These are phyloP conservation scores for Solanum aculeatissimum DNA, from an alignment of 305 asterid genomes.

Conservation along the genomic window DNA sequence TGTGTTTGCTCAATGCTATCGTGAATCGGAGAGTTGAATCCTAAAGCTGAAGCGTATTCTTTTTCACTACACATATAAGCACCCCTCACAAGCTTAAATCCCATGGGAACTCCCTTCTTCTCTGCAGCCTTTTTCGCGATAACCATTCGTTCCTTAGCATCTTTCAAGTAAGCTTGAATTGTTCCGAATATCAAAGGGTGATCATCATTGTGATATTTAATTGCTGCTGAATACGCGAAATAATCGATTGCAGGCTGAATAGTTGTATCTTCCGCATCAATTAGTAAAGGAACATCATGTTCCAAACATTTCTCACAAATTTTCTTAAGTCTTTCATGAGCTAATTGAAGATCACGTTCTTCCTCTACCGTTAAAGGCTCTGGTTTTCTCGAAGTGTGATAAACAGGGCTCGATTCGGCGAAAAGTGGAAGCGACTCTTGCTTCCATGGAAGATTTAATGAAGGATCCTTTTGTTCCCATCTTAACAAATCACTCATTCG, in stretches of 20 bases:
- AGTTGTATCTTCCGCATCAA: conserved; percentile 80
- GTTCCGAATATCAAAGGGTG: conserved; percentile 60
- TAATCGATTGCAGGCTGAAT: conserved; percentile 87
- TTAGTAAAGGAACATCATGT: conserved; percentile 37
- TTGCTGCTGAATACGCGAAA: conserved; percentile 50
- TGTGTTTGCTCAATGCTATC: conserved; percentile 45
- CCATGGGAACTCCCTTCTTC: conserved; percentile 40
- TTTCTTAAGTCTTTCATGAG: conserved; percentile 27
- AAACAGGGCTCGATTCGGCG: conserved; percentile 55
- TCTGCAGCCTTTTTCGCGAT: conserved; percentile 47
- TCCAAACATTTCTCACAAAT: conserved; percentile 38
- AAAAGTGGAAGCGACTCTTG: conserved; percentile 42
- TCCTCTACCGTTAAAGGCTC: conserved; percentile 39
- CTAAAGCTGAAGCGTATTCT: conserved; percentile 24
- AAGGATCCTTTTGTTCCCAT: conserved; percentile 51
- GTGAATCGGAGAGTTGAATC: conserved; percentile 51
- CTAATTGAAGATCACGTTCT: conserved; percentile 39
- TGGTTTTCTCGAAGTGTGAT: conserved; percentile 52
- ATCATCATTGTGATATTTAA: conserved; percentile 20
- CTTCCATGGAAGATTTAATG: conserved; percentile 77
- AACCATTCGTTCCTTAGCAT: conserved; percentile 43
- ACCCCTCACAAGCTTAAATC: conserved; percentile 79
- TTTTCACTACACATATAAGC: conserved; percentile 70
- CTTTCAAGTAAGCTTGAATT: conserved; percentile 63
- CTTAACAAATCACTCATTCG: conserved; percentile 72